Evolutionary conservation across 1,139 yeast species (phyloP).

Genomic region (Eremothecium sinecaudum): DNA sequence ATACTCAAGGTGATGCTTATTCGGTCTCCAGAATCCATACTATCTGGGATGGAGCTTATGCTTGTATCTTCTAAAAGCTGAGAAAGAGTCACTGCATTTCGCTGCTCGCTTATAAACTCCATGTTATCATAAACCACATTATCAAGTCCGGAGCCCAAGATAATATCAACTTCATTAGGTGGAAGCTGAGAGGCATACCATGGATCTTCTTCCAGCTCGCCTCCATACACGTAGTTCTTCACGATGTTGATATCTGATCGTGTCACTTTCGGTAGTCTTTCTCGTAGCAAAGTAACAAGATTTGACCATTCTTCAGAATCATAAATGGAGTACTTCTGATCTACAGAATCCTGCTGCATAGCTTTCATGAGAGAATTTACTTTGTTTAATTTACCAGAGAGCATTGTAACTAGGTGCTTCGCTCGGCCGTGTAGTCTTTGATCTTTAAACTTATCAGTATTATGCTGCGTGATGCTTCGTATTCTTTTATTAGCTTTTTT

Average conservation of each 20-base stretch:
- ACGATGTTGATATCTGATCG: constrained; percentile 18
- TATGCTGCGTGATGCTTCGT: constrained; percentile 11
- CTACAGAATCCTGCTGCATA: background rate
- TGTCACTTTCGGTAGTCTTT: constrained; percentile 19
- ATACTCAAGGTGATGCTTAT: background rate
- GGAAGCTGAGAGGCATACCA: constrained; percentile 27
- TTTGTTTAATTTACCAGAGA: constrained; percentile 27
- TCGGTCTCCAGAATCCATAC: background rate
- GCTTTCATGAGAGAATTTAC: constrained; percentile 18
- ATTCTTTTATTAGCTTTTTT: constrained; percentile 6
- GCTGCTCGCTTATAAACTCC: background rate
- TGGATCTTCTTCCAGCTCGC: constrained; percentile 11
- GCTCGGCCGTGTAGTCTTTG: constrained; percentile 15
- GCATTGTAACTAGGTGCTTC: constrained; percentile 17
- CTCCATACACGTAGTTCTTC: constrained; percentile 21
- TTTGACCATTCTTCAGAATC: constrained; percentile 25
- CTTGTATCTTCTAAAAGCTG: constrained; percentile 3
- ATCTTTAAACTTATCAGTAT: constrained; percentile 9
- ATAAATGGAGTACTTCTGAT: constrained; percentile 18
- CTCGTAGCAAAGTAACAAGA: constrained; percentile 13
- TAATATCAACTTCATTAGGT: constrained; percentile 10
- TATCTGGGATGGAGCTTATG: background rate
- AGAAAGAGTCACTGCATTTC: constrained; percentile 1
- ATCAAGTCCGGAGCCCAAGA: constrained; percentile 4
- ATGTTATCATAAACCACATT: background rate